Evolutionary conservation across 2,329 filamentous ascomycete genomes (phyloP).

Genomic region (Monosporascus sp.): DNA sequence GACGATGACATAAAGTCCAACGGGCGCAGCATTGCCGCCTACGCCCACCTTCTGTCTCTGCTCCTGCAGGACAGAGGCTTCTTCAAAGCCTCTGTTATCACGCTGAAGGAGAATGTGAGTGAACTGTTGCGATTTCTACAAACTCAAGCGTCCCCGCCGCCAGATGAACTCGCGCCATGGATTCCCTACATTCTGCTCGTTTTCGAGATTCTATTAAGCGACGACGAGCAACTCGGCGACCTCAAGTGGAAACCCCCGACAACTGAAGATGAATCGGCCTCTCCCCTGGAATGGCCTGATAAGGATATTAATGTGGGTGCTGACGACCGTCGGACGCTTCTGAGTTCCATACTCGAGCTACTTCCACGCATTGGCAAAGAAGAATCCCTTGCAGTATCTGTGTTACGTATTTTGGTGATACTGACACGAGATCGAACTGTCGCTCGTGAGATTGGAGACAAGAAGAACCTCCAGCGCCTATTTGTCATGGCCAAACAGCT

Average conservation of each 20-base stretch:
- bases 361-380: conserved; percentile 86
- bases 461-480: conserved; percentile 79
- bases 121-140: conserved; percentile 77
- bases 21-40: conserved; percentile 67
- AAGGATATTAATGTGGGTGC: conserved; percentile 57
- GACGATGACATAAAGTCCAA: conserved; percentile 60
- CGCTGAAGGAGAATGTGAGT: conserved; percentile 70
- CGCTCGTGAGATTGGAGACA: conserved; percentile 74
- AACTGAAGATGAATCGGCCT: conserved; percentile 42
- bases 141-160: conserved; percentile 57
- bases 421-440: conserved; percentile 74
- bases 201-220: conserved; percentile 81
- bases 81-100: conserved; percentile 69
- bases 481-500: conserved; percentile 96
- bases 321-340: conserved; percentile 64
- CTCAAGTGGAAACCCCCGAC: conserved; percentile 63
- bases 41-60: conserved; percentile 84
- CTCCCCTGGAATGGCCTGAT: conserved; percentile 52
- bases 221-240: conserved; percentile 76
- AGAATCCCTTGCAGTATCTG: conserved; percentile 74
- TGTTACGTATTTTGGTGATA: conserved; percentile 79
- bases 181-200: conserved; percentile 86
- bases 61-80: conserved; percentile 79
- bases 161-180: conserved; percentile 84
- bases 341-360: conserved; percentile 74